A percentile compares a stretch with the other conserved stretches of the same genome.
Conservation (phyloP, 2,329 filamentous ascomycete species). For the Sporothrix phasma region DNA sequence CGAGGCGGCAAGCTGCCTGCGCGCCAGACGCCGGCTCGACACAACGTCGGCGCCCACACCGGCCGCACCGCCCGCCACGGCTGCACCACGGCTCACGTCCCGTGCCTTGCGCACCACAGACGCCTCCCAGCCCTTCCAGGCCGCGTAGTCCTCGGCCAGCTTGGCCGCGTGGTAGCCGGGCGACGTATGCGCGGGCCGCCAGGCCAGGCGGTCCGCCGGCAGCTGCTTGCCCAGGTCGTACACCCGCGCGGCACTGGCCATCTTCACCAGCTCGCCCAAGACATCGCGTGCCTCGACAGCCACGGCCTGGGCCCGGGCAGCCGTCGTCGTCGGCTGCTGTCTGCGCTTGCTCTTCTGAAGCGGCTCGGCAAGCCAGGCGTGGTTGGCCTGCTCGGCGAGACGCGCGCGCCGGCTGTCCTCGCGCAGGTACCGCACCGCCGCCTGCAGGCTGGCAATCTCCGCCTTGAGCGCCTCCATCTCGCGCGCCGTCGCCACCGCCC, state of each 20-base stretch:
- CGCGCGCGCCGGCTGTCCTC: slow-evolving; percentile 57
- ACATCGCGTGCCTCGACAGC: slow-evolving; percentile 53
- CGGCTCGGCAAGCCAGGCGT: slow-evolving; percentile 57
- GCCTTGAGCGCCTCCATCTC: slow-evolving; percentile 64
- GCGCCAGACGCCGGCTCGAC: slow-evolving; percentile 24
- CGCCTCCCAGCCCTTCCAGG: slow-evolving; percentile 50
- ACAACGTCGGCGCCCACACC: slow-evolving; percentile 19
- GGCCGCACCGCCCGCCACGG: slow-evolving; percentile 11
- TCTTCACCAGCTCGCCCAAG: slow-evolving; percentile 53
- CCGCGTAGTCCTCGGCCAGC: slow-evolving; percentile 55
- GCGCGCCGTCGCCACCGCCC: slow-evolving; percentile 57
- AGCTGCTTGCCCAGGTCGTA: slow-evolving; percentile 43
- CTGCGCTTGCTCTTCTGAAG: slow-evolving; percentile 24
- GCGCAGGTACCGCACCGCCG: slow-evolving; percentile 56
- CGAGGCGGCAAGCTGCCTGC: slow-evolving; percentile 23
- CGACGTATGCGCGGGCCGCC: slow-evolving; percentile 54
- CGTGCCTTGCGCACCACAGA: slow-evolving; percentile 44
- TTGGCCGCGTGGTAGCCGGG: slow-evolving; percentile 57
- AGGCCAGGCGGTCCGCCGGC: slow-evolving; percentile 29
- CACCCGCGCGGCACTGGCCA: slow-evolving; percentile 46
- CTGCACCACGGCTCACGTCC: slow-evolving; percentile 26
- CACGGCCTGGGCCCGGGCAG: slow-evolving; percentile 40
- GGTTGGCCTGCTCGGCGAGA: slow-evolving; percentile 42
- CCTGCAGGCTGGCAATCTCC: slow-evolving; percentile 55
- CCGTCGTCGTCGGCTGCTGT: slow-evolving; percentile 14